Evolutionary conservation across 2,329 filamentous ascomycete genomes (phyloP).

Genomic region (Sporothrix brunneoviolacea): DNA sequence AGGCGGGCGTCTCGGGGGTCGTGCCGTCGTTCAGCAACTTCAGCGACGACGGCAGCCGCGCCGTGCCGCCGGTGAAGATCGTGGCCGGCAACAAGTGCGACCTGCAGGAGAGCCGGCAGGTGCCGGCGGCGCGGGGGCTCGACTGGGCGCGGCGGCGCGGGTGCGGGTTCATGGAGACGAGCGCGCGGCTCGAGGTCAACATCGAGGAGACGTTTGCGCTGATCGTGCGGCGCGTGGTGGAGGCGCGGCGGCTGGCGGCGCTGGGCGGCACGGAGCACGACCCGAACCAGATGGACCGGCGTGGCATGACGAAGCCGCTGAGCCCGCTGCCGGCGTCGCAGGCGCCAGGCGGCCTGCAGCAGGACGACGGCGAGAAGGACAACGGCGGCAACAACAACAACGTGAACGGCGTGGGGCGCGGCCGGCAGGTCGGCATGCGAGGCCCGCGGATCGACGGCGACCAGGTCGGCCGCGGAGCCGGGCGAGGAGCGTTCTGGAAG

Average conservation of each 20-base stretch:
- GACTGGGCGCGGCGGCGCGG: conserved; percentile 68
- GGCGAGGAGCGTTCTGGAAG: conserved; percentile 47
- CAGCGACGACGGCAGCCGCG: conserved; percentile 30
- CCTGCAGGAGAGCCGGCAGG: conserved; percentile 60
- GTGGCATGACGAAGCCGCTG: conserved; percentile 52
- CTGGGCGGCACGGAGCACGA: conserved; percentile 36
- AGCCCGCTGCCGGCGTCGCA: conserved; percentile 41
- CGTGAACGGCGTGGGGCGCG: conserved; percentile 19
- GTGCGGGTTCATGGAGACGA: conserved; percentile 88
- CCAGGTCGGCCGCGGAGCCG: conserved; percentile 33
- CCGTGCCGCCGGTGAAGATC: conserved; percentile 70
- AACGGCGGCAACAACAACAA: not conserved
- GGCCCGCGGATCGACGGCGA: conserved; percentile 39
- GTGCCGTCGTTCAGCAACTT: conserved; percentile 7
- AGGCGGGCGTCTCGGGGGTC: conserved; percentile 30
- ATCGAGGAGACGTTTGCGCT: conserved; percentile 83
- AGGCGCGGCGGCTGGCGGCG: conserved; percentile 46
- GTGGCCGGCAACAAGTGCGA: conserved; percentile 86
- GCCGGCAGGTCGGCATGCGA: conserved; percentile 37
- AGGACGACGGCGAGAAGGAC: conserved; percentile 11
- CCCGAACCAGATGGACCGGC: conserved; percentile 37
- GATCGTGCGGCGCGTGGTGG: conserved; percentile 55
- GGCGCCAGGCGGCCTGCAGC: conserved; percentile 1
- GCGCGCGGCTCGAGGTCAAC: conserved; percentile 75
- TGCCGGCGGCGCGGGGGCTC: conserved; percentile 63